Percentiles rank a stretch among this genome's conserved stretches.
phyloP scores from a whole-genome alignment of 2,329 filamentous ascomycete species.

The Paramyrothecium sp. region DNA sequence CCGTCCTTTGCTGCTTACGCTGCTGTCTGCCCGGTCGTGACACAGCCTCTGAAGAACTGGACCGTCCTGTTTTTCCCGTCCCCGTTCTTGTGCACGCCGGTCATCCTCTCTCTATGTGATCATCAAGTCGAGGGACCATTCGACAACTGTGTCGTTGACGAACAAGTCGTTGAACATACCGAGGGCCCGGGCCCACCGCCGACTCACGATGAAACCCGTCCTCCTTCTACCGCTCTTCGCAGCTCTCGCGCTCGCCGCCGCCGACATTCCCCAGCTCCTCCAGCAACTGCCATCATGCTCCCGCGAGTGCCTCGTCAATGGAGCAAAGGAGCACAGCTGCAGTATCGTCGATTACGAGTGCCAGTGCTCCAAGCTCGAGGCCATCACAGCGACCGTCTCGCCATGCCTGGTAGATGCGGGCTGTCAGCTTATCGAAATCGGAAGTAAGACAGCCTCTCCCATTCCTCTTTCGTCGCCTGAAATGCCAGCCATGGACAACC shows the following conservation, averaged over 20 bases:
- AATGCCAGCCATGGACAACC: conserved; percentile 6
- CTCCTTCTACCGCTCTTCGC: conserved; percentile 7
- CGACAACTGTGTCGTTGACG: no score
- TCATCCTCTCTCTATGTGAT: no score
- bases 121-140: no score
- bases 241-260: conserved; percentile 5
- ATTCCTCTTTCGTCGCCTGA: not conserved
- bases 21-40: not conserved
- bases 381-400: conserved; percentile 29
- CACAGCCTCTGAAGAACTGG: not conserved
- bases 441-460: conserved; percentile 23
- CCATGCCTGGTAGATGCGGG: conserved; percentile 32
- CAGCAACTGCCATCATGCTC: conserved; percentile 35
- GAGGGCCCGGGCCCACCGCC: not conserved
- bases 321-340: conserved; percentile 30
- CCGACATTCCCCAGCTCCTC: conserved; percentile 13
- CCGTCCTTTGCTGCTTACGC: not conserved
- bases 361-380: conserved; percentile 33
- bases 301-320: conserved; percentile 30
- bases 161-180: not conserved
- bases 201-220: conserved; percentile 9
- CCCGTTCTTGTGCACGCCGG: not conserved
- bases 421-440: conserved; percentile 32
- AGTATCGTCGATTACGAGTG: conserved; percentile 30
- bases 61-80: not conserved